Conservation (phyloP, 108 stramenopile species). For the Pseudonitzschia delicatissima region DNA sequence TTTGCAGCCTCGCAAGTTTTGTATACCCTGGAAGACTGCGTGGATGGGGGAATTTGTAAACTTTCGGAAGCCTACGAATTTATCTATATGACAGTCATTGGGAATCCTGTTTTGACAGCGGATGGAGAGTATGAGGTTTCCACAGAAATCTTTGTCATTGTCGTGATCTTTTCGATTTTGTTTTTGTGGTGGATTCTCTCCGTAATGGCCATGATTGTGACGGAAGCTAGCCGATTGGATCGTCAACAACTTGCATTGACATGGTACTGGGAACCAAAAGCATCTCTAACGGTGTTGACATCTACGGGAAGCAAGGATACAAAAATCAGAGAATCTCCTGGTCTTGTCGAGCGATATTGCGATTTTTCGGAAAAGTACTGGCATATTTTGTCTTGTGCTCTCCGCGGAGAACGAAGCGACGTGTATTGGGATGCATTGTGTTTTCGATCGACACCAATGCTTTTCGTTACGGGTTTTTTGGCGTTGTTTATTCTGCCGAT, state of each 20-base stretch:
- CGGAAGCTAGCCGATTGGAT: constrained; percentile 25
- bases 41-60: constrained; percentile 30
- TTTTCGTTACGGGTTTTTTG: constrained; percentile 26
- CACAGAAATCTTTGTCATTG: constrained; percentile 4
- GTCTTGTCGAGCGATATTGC: constrained; percentile 15
- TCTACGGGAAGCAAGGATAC: not conserved
- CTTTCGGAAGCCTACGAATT: constrained; percentile 29
- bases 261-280: constrained; percentile 49
- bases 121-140: constrained; percentile 1
- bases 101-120: constrained; percentile 27
- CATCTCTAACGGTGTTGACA: constrained; percentile 24
- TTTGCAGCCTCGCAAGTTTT: constrained; percentile 41
- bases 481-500: constrained; percentile 52
- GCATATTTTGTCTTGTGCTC: constrained; percentile 17
- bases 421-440: constrained; percentile 22
- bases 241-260: constrained; percentile 25
- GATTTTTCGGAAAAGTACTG: constrained; percentile 24
- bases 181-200: constrained; percentile 33
- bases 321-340: constrained; percentile 3
- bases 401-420: constrained; percentile 9
- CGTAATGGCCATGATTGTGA: constrained; percentile 26
- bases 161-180: constrained; percentile 29
- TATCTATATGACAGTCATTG: constrained; percentile 36
- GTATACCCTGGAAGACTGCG: constrained; percentile 34
- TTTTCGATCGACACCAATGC: constrained; percentile 9